Conservation (phyloP, 176 grass and related monocot genomes). For the Lolium multiflorum region DNA sequence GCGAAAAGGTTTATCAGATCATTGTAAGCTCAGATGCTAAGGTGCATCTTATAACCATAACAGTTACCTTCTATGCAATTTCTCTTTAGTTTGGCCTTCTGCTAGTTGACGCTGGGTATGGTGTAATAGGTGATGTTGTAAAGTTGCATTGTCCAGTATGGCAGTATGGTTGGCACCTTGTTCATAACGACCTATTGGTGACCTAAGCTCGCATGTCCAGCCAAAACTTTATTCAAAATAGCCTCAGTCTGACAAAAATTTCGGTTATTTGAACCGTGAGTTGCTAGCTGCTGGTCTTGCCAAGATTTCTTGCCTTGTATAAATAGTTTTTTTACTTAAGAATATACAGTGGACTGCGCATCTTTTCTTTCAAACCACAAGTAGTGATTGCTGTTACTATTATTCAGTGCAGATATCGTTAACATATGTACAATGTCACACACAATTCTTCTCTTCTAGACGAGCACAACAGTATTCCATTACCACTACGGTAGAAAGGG, state of each 20-base stretch:
- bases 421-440: conserved; percentile 50
- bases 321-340: too few relatives aligned
- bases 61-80: conserved; percentile 28
- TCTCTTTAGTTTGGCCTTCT: neutral
- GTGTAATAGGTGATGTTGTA: neutral
- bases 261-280: neutral
- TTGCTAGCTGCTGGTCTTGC: neutral
- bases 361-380: neutral
- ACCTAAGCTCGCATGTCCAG: neutral
- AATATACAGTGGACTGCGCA: neutral
- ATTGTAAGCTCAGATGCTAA: neutral
- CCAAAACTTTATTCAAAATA: neutral
- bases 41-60: conserved; percentile 31
- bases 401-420: conserved; percentile 15
- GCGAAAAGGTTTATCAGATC: conserved; percentile 15
- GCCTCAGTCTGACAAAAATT: too few relatives aligned
- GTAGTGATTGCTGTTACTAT: neutral
- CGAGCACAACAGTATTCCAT: neutral
- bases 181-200: neutral
- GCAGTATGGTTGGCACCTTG: neutral
- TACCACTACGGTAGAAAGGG: conserved; percentile 66
- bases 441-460: conserved; percentile 21
- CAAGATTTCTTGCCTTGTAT: neutral
- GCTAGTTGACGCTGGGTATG: neutral
- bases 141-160: neutral